Evolutionary conservation across 2,329 filamentous ascomycete species (phyloP).

Genomic region (Colletotrichum somersetense): DNA sequence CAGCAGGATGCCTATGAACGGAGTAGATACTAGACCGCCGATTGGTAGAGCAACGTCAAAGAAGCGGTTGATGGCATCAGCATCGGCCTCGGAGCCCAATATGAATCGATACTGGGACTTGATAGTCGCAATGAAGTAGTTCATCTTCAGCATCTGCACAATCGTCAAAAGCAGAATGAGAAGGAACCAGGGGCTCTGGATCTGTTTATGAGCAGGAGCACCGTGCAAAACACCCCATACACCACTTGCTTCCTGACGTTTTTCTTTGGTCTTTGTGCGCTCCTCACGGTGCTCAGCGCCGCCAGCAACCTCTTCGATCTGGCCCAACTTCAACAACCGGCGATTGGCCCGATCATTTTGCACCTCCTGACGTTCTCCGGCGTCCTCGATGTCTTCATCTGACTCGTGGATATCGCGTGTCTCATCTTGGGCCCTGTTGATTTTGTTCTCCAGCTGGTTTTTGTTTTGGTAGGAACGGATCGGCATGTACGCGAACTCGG

Average conservation of each 20-base stretch:
- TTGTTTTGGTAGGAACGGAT: slow-evolving; percentile 54
- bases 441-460: slow-evolving; percentile 55
- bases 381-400: slow-evolving; percentile 66
- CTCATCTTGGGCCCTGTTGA: slow-evolving; percentile 54
- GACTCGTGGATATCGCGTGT: slow-evolving; percentile 62
- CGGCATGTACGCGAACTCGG: slow-evolving; percentile 57
- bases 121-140: slow-evolving; percentile 77
- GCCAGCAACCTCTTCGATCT: slow-evolving; percentile 74
- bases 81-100: slow-evolving; percentile 62
- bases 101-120: slow-evolving; percentile 78
- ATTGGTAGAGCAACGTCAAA: slow-evolving; percentile 69
- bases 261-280: slow-evolving; percentile 67
- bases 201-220: slow-evolving; percentile 72
- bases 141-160: slow-evolving; percentile 75
- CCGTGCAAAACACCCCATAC: slow-evolving; percentile 82
- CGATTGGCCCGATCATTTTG: slow-evolving; percentile 59
- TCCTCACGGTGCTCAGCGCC: slow-evolving; percentile 66
- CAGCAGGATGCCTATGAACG: slow-evolving; percentile 78
- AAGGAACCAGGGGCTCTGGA: slow-evolving; percentile 77
- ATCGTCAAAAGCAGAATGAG: slow-evolving; percentile 76
- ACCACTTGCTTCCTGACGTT: slow-evolving; percentile 70
- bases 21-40: slow-evolving; percentile 76
- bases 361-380: slow-evolving; percentile 58
- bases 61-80: slow-evolving; percentile 55
- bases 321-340: slow-evolving; percentile 68